Evolutionary conservation across 805 yeast genomes (phyloP).

Genomic region (Schizosaccharomyces japonicus): DNA sequence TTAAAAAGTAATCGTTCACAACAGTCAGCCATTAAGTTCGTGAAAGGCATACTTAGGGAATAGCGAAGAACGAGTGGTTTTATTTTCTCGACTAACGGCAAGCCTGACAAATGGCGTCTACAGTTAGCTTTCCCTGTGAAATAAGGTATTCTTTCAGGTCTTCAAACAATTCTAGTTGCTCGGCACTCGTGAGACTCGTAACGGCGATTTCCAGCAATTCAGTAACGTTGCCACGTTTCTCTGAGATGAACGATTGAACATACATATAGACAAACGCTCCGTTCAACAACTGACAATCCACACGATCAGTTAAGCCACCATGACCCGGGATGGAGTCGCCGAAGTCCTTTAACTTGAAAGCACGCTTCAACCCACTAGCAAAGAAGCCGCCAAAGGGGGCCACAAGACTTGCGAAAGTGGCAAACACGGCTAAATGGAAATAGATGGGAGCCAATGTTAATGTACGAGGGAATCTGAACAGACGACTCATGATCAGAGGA

Average conservation of each 20-base stretch:
- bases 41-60: no score
- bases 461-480: slow-evolving; percentile 17
- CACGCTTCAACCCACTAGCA: slow-evolving; percentile 90
- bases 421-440: slow-evolving; percentile 63
- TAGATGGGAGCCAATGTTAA: slow-evolving; percentile 64
- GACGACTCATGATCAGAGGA: slow-evolving; percentile 31
- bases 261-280: slow-evolving; percentile 84
- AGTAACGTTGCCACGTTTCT: slow-evolving; percentile 32
- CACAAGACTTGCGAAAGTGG: slow-evolving; percentile 84
- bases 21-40: no score
- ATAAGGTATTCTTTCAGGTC: slow-evolving; percentile 33
- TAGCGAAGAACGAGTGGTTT: no score
- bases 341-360: slow-evolving; percentile 87
- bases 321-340: slow-evolving; percentile 98
- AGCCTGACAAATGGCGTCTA: background rate
- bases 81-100: no score
- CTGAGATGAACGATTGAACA: slow-evolving; percentile 74
- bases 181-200: slow-evolving; percentile 39
- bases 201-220: slow-evolving; percentile 52
- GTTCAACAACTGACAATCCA: slow-evolving; percentile 95
- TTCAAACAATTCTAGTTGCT: slow-evolving; percentile 37
- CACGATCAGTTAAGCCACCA: slow-evolving; percentile 92
- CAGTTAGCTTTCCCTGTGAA: slow-evolving; percentile 12
- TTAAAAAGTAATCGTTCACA: no score
- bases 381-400: slow-evolving; percentile 98